Percentiles rank a stretch among this genome's conserved stretches.
These are phyloP conservation scores for Candida endomychidarum DNA, from an alignment of 805 yeast genomes.

Conservation along the genomic window DNA sequence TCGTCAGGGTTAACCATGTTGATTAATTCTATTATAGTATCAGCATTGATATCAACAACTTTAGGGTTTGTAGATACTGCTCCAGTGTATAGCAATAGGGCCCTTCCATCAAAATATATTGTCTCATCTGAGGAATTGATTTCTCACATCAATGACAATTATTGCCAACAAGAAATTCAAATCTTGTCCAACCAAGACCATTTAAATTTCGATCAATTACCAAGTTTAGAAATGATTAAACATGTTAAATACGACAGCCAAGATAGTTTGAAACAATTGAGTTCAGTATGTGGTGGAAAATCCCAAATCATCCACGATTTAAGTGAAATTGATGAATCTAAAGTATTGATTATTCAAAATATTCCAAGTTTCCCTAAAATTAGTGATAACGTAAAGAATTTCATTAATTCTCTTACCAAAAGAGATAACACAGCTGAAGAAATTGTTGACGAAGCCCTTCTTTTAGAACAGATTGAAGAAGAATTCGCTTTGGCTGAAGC, in stretches of 20 bases:
- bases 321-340: background rate
- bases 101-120: conserved; percentile 12
- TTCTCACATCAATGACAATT: conserved; percentile 14
- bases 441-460: background rate
- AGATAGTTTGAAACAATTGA: conserved; percentile 1
- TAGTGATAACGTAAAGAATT: conserved; percentile 1
- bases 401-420: conserved; percentile 17
- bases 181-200: background rate
- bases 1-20: conserved; percentile 15
- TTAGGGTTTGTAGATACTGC: conserved; percentile 23
- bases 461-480: conserved; percentile 24
- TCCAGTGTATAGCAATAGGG: conserved; percentile 8
- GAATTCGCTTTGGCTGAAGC: conserved; percentile 36
- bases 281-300: conserved; percentile 6
- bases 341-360: conserved; percentile 5
- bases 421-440: conserved; percentile 14
- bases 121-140: conserved; percentile 20
- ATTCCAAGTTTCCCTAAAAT: conserved; percentile 6
- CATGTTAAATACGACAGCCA: conserved; percentile 8
- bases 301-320: background rate
- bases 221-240: background rate
- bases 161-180: conserved; percentile 3
- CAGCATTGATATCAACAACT: conserved; percentile 11
- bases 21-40: conserved; percentile 1
- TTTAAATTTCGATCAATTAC: background rate